These are phyloP conservation scores for Arthrinium phaeospermum DNA, from an alignment of 2,329 filamentous ascomycete genomes.

Conservation along the genomic window DNA sequence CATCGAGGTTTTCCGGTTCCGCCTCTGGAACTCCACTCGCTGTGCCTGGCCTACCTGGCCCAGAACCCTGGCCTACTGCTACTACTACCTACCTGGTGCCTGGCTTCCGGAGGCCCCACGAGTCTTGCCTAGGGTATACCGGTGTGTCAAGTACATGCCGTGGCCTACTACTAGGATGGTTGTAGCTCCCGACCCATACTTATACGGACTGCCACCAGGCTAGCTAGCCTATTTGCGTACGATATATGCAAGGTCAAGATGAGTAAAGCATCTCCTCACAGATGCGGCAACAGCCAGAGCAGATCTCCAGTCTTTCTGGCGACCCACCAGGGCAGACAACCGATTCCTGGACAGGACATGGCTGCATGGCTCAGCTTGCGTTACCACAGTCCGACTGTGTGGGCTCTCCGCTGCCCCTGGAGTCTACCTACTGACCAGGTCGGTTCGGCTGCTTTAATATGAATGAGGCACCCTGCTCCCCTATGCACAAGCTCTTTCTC, in stretches of 20 bases:
- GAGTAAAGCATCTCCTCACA: constrained; percentile 9
- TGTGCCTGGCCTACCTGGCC: neutral
- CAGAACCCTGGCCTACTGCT: too few species aligned
- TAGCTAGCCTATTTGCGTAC: neutral
- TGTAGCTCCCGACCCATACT: constrained; percentile 1
- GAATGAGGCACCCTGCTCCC: neutral
- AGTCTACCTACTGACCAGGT: neutral
- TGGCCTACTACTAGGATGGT: neutral
- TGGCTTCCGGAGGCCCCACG: neutral
- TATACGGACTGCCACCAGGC: neutral
- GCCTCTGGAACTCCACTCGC: neutral
- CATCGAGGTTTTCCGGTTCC: neutral
- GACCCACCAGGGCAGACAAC: neutral
- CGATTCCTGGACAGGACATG: constrained; percentile 2
- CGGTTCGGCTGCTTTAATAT: neutral
- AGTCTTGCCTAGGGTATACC: neutral
- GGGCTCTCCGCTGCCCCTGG: neutral
- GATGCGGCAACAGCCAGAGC: neutral
- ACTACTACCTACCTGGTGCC: neutral
- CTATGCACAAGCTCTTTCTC: neutral
- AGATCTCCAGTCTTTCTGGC: constrained; percentile 9
- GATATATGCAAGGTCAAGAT: neutral
- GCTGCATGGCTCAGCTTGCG: neutral
- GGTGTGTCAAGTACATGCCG: neutral
- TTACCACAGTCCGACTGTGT: neutral